A percentile compares a stretch with the other conserved stretches of the same genome.
phyloP scores from a whole-genome alignment of 2,329 filamentous ascomycete species.

The Pseudogymnoascus sp. region DNA sequence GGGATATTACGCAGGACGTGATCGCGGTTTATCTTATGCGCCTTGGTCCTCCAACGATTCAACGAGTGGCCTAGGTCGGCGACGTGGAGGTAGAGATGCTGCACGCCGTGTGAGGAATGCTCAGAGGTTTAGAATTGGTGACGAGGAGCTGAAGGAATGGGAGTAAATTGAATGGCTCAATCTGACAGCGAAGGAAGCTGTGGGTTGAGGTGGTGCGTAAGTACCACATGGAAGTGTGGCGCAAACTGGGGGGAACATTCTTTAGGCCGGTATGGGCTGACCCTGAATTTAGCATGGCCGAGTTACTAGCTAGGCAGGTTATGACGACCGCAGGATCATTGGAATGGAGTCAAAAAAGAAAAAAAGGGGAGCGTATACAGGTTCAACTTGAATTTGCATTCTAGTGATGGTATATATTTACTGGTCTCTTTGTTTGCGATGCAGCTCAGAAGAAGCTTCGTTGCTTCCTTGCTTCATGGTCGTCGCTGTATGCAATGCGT shows the following conservation, averaged over 20 bases:
- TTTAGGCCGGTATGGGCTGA: not conserved
- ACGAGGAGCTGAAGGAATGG: not conserved
- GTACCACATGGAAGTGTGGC: conserved; percentile 2
- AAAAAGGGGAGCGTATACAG: not conserved
- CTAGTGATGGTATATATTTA: not conserved
- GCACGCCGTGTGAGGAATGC: not conserved
- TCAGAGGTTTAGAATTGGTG: not conserved
- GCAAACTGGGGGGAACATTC: conserved; percentile 1
- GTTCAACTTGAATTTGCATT: not conserved
- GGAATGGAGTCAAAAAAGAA: not conserved
- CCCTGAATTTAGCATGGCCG: not conserved
- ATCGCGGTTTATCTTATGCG: not conserved
- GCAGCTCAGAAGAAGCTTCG: not conserved
- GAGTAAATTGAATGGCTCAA: not conserved
- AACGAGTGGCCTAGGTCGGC: not conserved
- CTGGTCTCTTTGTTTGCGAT: not conserved
- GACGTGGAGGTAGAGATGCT: not conserved
- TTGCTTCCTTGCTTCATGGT: not conserved
- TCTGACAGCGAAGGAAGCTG: not conserved
- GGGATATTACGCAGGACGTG: not conserved
- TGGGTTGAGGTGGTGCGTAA: conserved; percentile 4
- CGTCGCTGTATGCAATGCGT: not conserved
- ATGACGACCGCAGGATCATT: not conserved
- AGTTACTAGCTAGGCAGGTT: not conserved
- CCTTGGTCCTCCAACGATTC: not conserved